Conservation (phyloP, 2,329 filamentous ascomycete species). For the Aspergillus bombycis region DNA sequence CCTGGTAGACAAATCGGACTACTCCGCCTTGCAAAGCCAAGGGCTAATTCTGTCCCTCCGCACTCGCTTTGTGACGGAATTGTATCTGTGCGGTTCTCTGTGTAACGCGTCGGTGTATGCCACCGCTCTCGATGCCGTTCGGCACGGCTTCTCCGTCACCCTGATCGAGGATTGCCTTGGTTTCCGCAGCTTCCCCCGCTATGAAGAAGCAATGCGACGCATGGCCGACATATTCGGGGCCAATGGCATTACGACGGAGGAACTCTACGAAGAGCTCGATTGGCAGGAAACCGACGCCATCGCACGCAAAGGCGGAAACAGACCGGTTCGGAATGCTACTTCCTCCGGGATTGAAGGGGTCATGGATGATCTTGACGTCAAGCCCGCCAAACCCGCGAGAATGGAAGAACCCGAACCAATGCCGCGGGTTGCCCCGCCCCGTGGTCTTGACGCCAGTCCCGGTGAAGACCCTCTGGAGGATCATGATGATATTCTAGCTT, state of each 20-base stretch:
- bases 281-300: conserved; percentile 46
- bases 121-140: conserved; percentile 85
- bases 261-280: conserved; percentile 58
- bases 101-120: conserved; percentile 89
- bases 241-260: conserved; percentile 61
- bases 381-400: conserved; percentile 14
- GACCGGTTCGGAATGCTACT: conserved; percentile 20
- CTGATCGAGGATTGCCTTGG: conserved; percentile 88
- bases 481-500: conserved; percentile 22
- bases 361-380: conserved; percentile 39
- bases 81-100: conserved; percentile 85
- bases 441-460: conserved; percentile 16
- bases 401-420: conserved; percentile 15
- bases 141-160: conserved; percentile 84
- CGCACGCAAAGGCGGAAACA: conserved; percentile 24
- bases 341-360: conserved; percentile 39
- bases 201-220: conserved; percentile 69
- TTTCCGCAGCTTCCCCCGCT: conserved; percentile 70
- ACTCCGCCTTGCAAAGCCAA: conserved; percentile 82
- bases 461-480: conserved; percentile 21
- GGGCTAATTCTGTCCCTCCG: conserved; percentile 75
- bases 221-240: conserved; percentile 77
- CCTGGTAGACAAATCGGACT: conserved; percentile 71
- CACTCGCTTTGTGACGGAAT: conserved; percentile 83
- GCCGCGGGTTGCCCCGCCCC: conserved; percentile 9